A percentile compares a stretch with the other conserved stretches of the same genome.
Evolutionary conservation across 2,329 filamentous ascomycete species (phyloP).

Genomic region (Cladosporium sp.): DNA sequence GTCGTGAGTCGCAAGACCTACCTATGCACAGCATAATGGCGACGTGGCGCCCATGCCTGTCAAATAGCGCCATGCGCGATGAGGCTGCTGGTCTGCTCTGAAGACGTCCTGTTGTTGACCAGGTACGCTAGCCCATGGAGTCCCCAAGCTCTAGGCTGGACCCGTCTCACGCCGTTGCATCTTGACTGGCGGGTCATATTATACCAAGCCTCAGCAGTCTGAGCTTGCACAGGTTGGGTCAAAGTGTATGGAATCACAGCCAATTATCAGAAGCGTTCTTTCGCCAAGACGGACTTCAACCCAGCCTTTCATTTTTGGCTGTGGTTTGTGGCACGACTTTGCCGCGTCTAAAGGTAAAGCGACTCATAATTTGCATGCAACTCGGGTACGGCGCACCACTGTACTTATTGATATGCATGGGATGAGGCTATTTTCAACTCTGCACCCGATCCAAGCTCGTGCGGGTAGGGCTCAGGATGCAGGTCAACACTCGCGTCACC

Average conservation of each 20-base stretch:
- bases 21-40: too few species aligned
- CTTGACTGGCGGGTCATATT: not conserved
- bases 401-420: not conserved
- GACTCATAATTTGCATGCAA: not conserved
- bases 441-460: too few species aligned
- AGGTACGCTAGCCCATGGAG: constrained; percentile 2
- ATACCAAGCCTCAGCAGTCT: constrained; percentile 8
- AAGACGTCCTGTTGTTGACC: not conserved
- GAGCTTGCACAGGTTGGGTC: constrained; percentile 8
- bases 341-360: too few species aligned
- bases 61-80: constrained; percentile 1
- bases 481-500: too few species aligned
- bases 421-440: too few species aligned
- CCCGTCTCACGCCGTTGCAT: not conserved
- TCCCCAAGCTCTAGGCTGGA: constrained; percentile 5
- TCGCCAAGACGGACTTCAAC: constrained; percentile 3
- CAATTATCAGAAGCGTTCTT: not conserved
- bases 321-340: too few species aligned
- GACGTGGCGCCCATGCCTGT: not conserved
- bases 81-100: constrained; percentile 9
- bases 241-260: not conserved
- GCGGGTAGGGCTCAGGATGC: too few species aligned
- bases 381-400: not conserved
- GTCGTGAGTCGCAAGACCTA: constrained; percentile 1
- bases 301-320: not conserved